phyloP scores from a whole-genome alignment of 2,329 filamentous ascomycete species.

The Elsinoe batatas region DNA sequence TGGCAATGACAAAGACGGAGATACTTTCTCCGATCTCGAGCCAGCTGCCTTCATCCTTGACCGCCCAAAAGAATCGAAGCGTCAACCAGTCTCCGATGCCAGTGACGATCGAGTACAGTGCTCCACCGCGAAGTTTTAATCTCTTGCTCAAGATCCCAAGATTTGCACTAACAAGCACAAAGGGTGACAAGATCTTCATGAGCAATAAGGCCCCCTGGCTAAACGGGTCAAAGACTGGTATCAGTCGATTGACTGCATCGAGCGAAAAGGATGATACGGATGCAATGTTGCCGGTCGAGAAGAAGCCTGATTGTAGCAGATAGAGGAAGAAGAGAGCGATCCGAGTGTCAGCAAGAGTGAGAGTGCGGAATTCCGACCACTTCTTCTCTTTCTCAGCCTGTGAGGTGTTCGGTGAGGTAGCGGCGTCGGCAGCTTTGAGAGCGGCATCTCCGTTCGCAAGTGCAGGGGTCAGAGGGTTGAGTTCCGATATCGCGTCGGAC shows the following conservation, averaged over 20 bases:
- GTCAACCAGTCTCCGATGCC: constrained; percentile 84
- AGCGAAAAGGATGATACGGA: constrained; percentile 89
- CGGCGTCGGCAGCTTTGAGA: constrained; percentile 24
- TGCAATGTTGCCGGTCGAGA: constrained; percentile 91
- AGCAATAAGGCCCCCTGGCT: constrained; percentile 79
- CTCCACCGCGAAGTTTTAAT: constrained; percentile 74
- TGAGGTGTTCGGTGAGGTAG: constrained; percentile 13
- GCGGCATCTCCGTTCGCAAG: constrained; percentile 27
- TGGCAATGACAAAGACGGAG: constrained; percentile 89
- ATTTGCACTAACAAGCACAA: constrained; percentile 83
- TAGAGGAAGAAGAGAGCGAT: constrained; percentile 92
- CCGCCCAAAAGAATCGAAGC: constrained; percentile 94
- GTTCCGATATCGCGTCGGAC: constrained; percentile 18
- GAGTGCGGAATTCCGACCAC: constrained; percentile 46
- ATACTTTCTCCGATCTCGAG: constrained; percentile 96
- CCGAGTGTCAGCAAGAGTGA: constrained; percentile 74
- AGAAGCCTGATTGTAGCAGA: constrained; percentile 89
- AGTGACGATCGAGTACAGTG: constrained; percentile 91
- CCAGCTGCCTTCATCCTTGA: constrained; percentile 94
- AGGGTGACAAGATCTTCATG: constrained; percentile 85
- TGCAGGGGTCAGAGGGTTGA: constrained; percentile 27
- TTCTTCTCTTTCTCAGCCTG: background rate
- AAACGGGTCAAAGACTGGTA: constrained; percentile 91
- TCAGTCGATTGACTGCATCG: constrained; percentile 75
- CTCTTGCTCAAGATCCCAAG: constrained; percentile 84